These are phyloP conservation scores for Alternaria panax DNA, from an alignment of 2,329 filamentous ascomycete genomes.

Conservation along the genomic window DNA sequence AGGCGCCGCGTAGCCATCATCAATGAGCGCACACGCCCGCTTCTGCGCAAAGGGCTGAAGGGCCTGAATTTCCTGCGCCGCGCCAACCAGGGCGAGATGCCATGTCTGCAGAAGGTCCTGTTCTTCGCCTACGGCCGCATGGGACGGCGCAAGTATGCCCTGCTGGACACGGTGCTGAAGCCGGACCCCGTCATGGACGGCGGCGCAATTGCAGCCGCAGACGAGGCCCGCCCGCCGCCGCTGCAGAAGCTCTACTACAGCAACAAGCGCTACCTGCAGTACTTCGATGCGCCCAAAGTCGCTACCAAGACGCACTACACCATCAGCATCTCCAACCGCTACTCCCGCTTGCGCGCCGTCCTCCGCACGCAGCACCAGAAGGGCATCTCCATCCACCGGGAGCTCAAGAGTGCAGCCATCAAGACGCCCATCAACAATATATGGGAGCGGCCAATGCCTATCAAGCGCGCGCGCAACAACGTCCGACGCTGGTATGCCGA, in stretches of 20 bases:
- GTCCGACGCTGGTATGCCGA: conserved; percentile 54
- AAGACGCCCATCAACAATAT: conserved; percentile 54
- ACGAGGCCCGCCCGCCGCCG: conserved; percentile 18
- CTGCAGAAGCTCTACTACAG: conserved; percentile 50
- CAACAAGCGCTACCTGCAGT: conserved; percentile 37
- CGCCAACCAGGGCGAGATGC: conserved; percentile 64
- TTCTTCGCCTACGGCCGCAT: conserved; percentile 64
- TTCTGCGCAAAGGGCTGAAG: conserved; percentile 40
- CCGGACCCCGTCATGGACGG: conserved; percentile 27
- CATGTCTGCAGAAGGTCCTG: conserved; percentile 61
- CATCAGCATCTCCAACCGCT: conserved; percentile 42
- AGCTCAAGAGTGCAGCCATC: conserved; percentile 35
- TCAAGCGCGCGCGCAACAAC: conserved; percentile 54
- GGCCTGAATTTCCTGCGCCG: conserved; percentile 56
- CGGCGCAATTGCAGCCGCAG: conserved; percentile 4
- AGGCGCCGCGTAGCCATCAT: conserved; percentile 32
- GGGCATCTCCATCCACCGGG: conserved; percentile 25
- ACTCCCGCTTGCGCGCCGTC: conserved; percentile 39
- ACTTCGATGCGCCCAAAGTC: conserved; percentile 40
- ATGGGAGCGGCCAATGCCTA: conserved; percentile 57
- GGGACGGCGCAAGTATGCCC: conserved; percentile 59
- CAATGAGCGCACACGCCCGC: conserved; percentile 26
- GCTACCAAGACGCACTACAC: conserved; percentile 18
- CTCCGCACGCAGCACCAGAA: conserved; percentile 35
- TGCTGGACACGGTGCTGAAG: conserved; percentile 44